Conservation (phyloP, 345 rosid genomes). For the Corymbia maculata region DNA sequence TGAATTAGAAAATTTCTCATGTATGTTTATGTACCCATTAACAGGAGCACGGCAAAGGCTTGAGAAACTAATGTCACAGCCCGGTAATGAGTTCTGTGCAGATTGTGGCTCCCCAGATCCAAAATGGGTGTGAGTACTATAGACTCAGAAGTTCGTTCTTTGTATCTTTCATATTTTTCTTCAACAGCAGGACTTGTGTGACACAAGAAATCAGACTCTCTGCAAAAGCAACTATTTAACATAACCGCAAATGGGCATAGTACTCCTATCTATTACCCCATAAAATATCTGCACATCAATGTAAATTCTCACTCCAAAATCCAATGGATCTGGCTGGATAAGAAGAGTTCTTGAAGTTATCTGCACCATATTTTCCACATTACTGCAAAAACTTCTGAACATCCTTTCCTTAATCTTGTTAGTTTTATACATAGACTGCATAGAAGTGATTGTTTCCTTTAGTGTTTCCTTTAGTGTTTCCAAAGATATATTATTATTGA, state of each 20-base stretch:
- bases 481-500: not conserved
- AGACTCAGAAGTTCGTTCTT: not conserved
- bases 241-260: not conserved
- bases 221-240: not conserved
- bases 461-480: not conserved
- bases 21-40: not conserved
- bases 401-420: not conserved
- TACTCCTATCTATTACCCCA: not conserved
- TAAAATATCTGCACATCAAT: not conserved
- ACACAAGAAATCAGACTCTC: not conserved
- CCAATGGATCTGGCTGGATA: not conserved
- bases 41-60: slow-evolving; percentile 48
- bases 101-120: slow-evolving; percentile 96
- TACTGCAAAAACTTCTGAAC: not conserved
- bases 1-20: not conserved
- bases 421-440: not conserved
- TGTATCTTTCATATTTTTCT: slow-evolving; percentile 8
- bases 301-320: not conserved
- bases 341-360: not conserved
- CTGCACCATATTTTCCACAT: not conserved
- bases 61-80: slow-evolving; percentile 39
- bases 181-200: not conserved
- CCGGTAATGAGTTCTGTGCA: slow-evolving; percentile 66
- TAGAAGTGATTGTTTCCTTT: not conserved
- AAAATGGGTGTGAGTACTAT: slow-evolving; percentile 84